Evolutionary conservation across 179 eudicot species (phyloP), one percentile per base, ranked within the genome.

Genomic region (Beta macrorhiza): DNA sequence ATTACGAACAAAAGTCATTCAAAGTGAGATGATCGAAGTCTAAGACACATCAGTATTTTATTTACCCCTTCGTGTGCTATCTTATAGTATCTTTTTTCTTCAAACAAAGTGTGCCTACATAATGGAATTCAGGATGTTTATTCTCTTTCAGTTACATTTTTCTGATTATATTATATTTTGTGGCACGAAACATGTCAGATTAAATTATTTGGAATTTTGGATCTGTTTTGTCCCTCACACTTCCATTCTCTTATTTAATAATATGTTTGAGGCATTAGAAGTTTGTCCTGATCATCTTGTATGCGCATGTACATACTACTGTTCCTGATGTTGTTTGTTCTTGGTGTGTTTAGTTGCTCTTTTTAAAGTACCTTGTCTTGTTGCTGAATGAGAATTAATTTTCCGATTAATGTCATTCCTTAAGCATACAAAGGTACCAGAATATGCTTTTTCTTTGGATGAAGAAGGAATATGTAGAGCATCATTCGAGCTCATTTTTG

Each of bases 401-500:
- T 47, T 12, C 25, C 61, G 10, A 52, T 63, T 29, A 42, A 64
- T 82, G 77, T 82, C 82, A 77, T 78, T 95, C 90, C 90, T 90
- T 90, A 84, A 92, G 81, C 58, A 67, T 83, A 44, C 77, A 79
- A 82, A 96, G 99, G 93, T 94, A 78, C 97, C 98, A 51, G 99
- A 96, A 81, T 94, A 90, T 87, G 88, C 92, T 78, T 79, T 67
- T 79, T 90, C 97, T 77, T 86, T 96, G 53, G 99, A 96, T 85
- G 99, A 96, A 87, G 99, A 92, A 77, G 97, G 98, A 78, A 90
- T 96, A 76, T 78, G 92, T 87, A 89, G 81, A 89, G 88, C 94
- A 69, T 93, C 97, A 57, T 96, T 96, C 87, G 99, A 96, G 85
- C 86, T 96, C 75, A 89, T 94, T 77, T 94, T 94, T 87, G 96